A percentile compares a stretch with the other conserved stretches of the same genome.
phyloP scores from a whole-genome alignment of 2,329 filamentous ascomycete species.

The Xylaria sp. region DNA sequence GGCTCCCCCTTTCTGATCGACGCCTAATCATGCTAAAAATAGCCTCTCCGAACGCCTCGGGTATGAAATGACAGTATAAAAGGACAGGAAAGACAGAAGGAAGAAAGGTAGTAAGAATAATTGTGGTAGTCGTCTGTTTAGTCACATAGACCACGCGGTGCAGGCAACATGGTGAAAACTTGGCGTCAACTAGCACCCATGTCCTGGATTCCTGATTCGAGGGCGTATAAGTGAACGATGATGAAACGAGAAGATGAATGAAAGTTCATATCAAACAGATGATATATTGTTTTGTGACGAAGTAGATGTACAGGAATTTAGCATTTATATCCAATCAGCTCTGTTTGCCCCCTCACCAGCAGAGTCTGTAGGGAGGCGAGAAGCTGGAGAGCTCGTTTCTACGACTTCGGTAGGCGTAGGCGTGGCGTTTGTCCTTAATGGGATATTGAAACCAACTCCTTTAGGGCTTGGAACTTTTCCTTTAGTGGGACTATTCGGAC shows the following conservation, averaged over 20 bases:
- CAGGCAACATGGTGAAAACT: background rate
- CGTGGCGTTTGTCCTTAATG: slow-evolving; percentile 41
- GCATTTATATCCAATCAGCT: slow-evolving; percentile 47
- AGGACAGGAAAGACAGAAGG: slow-evolving; percentile 21
- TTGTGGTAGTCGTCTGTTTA: slow-evolving; percentile 31
- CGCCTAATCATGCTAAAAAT: slow-evolving; percentile 46
- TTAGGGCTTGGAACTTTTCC: slow-evolving; percentile 57
- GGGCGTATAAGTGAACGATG: slow-evolving; percentile 4
- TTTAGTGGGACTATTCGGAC: slow-evolving; percentile 54
- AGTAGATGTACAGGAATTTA: background rate
- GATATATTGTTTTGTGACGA: background rate
- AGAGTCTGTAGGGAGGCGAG: slow-evolving; percentile 43
- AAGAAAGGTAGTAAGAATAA: slow-evolving; percentile 37
- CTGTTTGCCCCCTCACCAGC: slow-evolving; percentile 34
- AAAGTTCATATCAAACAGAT: slow-evolving; percentile 11
- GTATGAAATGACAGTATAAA: slow-evolving; percentile 36
- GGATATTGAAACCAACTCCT: slow-evolving; percentile 56
- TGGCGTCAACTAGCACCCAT: background rate
- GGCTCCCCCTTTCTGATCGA: slow-evolving; percentile 44
- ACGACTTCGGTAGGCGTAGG: slow-evolving; percentile 40
- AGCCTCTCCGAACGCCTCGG: slow-evolving; percentile 39
- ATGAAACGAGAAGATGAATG: background rate
- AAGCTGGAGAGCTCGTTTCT: slow-evolving; percentile 25
- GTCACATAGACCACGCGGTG: background rate
- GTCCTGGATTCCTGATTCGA: background rate